Evolutionary conservation across 2,329 filamentous ascomycete genomes (phyloP), one percentile per base, ranked within the genome.

Genomic region (Shiraia bambusicola): DNA sequence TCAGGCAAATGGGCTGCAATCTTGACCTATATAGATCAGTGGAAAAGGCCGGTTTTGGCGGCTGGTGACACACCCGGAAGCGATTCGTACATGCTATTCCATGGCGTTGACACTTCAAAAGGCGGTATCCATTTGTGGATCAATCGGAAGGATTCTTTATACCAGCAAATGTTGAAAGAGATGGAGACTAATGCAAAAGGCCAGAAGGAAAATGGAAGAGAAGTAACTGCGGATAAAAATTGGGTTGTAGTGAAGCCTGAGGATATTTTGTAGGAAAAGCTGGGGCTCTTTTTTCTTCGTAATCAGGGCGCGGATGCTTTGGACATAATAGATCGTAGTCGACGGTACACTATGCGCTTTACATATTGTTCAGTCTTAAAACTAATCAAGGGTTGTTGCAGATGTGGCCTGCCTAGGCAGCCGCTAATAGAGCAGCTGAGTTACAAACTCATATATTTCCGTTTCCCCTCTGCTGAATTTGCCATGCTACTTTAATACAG

Each of bases 21-120:
- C 11, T 32, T 64, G 19, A 63, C 58, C 11, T 64, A 64, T 29
- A 60, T 64, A 16, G 56, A 60, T 33, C 37, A 55, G 14, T 64
- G 60, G 60, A 62, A 62, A 36, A 50, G 58, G n/a, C 60, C 60
- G 2, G 37, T 63, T 3, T 31, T 64, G 11, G 60, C 50, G 6
- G 59, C 48, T 11, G 60, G 60, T 14, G 59, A 64, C 26, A 64
- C 59, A 16, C 60, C 60, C 10, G 59, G 60, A 19, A 59, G 56
- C 15, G 60, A 62, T 43, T 57, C 58, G 14, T 64, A 60, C 37
- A 64, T 64, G 60, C 49, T 58, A 2, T 61, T 64, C 37, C 58
- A 64, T 28, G 59, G 58, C 6, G 59, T 64, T 0, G 60, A 64
- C 25, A 52, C 49, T 3, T 43, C 42, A 2, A 62, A 61, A 43